A percentile compares a stretch with the other conserved stretches of the same genome.
phyloP scores from a whole-genome alignment of 345 rosid genomes.

The Moringa oleifera region DNA sequence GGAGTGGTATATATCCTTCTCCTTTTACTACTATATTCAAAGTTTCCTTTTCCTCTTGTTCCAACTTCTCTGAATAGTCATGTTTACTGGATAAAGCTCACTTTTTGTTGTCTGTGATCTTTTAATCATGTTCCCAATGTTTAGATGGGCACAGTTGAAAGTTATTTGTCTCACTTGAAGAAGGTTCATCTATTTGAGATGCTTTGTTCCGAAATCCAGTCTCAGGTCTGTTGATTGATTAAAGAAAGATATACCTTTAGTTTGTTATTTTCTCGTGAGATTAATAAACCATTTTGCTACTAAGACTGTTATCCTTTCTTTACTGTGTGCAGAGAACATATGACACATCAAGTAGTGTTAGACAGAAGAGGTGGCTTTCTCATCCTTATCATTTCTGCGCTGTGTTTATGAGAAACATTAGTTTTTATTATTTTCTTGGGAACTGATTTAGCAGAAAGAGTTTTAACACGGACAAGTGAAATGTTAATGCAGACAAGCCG shows the following conservation, averaged over 20 bases:
- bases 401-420: conserved; percentile 5
- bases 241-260: conserved; percentile 1
- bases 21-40: conserved; percentile 12
- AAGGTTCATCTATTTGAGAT: conserved; percentile 45
- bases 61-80: not conserved
- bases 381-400: conserved; percentile 4
- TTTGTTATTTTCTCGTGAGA: conserved; percentile 5
- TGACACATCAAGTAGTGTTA: conserved; percentile 29
- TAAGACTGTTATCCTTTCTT: conserved; percentile 17
- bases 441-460: conserved; percentile 10
- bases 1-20: conserved; percentile 37
- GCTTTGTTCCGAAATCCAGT: conserved; percentile 53
- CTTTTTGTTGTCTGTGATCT: conserved; percentile 11
- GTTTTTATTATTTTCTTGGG: conserved; percentile 6
- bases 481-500: conserved; percentile 54
- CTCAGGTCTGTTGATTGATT: conserved; percentile 51
- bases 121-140: conserved; percentile 20
- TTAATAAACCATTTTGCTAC: conserved; percentile 12
- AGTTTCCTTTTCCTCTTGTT: not conserved
- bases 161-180: conserved; percentile 43
- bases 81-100: not conserved
- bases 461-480: conserved; percentile 21
- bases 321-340: conserved; percentile 33
- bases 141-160: conserved; percentile 62
- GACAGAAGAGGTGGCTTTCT: conserved; percentile 47